A percentile compares a stretch with the other conserved stretches of the same genome.
Conservation (phyloP, 2,329 filamentous ascomycete genomes). For the Phyllosticta citribraziliensis region DNA sequence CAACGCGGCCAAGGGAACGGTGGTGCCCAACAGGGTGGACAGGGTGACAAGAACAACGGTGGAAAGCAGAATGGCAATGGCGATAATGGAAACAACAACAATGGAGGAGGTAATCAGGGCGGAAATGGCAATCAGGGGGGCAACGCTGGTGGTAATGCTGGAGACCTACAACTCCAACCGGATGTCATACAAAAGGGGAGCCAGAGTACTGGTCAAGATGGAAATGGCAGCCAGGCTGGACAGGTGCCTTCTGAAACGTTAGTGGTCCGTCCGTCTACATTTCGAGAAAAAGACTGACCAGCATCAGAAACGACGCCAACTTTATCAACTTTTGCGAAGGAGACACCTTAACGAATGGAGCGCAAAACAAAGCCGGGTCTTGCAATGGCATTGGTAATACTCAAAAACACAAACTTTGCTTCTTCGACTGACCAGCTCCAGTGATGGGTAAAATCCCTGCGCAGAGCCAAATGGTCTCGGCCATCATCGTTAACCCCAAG, state of each 20-base stretch:
- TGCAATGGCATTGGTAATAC: conserved; percentile 44
- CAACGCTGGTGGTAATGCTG: too few relatives aligned
- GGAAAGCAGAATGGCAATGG: conserved; percentile 12
- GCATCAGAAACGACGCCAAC: conserved; percentile 38
- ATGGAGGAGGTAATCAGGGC: conserved; percentile 13
- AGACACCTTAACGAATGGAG: conserved; percentile 46
- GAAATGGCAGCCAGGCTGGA: conserved; percentile 26
- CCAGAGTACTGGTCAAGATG: conserved; percentile 30
- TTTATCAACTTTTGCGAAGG: conserved; percentile 53
- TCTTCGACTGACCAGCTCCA: conserved; percentile 14
- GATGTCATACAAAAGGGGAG: conserved; percentile 36
- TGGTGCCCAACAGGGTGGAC: neutral
- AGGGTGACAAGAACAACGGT: conserved; percentile 9
- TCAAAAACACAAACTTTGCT: neutral
- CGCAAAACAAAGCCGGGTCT: conserved; percentile 40
- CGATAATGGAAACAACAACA: conserved; percentile 11
- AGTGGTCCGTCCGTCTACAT: conserved; percentile 12
- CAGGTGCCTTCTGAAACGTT: conserved; percentile 39
- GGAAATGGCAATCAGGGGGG: conserved; percentile 12
- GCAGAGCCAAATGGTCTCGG: conserved; percentile 44
- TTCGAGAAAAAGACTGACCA: conserved; percentile 11
- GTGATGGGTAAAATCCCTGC: conserved; percentile 49
- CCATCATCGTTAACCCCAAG: conserved; percentile 40
- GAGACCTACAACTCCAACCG: conserved; percentile 22
- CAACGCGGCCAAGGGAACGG: conserved; percentile 3